Conservation (phyloP, 2,329 filamentous ascomycete species). For the Aspergillus fijiensis region DNA sequence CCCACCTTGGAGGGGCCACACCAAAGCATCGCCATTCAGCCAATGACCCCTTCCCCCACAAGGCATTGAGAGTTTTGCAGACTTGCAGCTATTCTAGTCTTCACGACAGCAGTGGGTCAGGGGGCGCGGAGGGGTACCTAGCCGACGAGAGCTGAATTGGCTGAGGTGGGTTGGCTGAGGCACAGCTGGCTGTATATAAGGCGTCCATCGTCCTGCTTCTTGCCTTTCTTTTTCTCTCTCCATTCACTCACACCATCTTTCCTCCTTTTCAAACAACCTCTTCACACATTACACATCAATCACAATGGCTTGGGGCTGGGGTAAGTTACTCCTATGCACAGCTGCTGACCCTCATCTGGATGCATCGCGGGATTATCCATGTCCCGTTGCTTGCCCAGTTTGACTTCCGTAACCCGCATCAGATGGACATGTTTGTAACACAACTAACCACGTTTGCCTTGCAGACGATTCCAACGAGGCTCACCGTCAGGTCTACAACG, state of each 20-base stretch:
- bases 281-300: slow-evolving; percentile 11
- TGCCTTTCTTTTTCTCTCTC: neutral
- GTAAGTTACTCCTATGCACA: slow-evolving; percentile 23
- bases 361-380: neutral
- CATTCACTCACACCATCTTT: slow-evolving; percentile 4
- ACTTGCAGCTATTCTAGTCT: neutral
- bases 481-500: slow-evolving; percentile 57
- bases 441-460: slow-evolving; percentile 3
- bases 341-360: neutral
- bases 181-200: slow-evolving; percentile 5
- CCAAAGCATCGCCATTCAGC: neutral
- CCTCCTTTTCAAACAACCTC: slow-evolving; percentile 3
- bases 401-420: neutral
- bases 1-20: neutral
- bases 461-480: slow-evolving; percentile 53
- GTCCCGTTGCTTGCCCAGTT: neutral
- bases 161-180: slow-evolving; percentile 2
- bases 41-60: neutral
- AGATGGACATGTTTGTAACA: too few species aligned
- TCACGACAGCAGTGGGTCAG: slow-evolving; percentile 3
- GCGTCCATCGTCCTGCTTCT: slow-evolving; percentile 1
- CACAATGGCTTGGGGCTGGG: slow-evolving; percentile 39
- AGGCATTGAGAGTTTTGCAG: neutral
- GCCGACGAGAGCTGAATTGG: slow-evolving; percentile 1
- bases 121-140: neutral